phyloP scores from a whole-genome alignment of 192 early-diverging fungal species.

The Spinellus fusiger region DNA sequence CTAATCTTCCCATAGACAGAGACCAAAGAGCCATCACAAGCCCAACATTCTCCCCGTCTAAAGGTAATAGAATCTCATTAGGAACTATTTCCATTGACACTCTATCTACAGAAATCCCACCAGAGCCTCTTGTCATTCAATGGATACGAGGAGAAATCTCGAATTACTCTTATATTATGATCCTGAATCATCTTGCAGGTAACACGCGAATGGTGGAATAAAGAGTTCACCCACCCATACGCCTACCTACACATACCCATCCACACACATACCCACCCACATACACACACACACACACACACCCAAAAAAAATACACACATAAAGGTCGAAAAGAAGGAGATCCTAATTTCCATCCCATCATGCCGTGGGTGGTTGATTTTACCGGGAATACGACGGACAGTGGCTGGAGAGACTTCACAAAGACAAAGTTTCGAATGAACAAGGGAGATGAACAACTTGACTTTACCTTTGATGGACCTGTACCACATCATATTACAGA shows the following conservation, averaged over 20 bases:
- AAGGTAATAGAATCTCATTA: too few species aligned
- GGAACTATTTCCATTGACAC: too few species aligned
- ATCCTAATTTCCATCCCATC: constrained; percentile 64
- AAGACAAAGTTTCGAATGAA: constrained; percentile 64
- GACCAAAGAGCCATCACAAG: too few species aligned
- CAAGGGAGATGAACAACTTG: constrained; percentile 66
- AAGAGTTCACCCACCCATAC: constrained; percentile 5
- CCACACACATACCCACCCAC: too few species aligned
- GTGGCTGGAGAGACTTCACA: constrained; percentile 55
- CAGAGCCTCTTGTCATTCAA: constrained; percentile 42
- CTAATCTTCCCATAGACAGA: too few species aligned
- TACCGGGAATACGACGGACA: constrained; percentile 36
- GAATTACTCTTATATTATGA: constrained; percentile 94
- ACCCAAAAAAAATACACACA: not conserved
- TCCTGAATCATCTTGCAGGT: constrained; percentile 82
- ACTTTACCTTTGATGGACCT: constrained; percentile 59
- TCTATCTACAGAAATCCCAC: constrained; percentile 30
- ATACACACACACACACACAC: too few species aligned
- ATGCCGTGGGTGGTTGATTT: constrained; percentile 70
- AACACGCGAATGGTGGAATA: not conserved
- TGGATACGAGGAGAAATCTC: constrained; percentile 84
- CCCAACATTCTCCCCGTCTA: too few species aligned
- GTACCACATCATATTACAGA: constrained; percentile 67
- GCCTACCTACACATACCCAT: constrained; percentile 3
- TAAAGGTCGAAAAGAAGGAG: constrained; percentile 50